Evolutionary conservation across 2,329 filamentous ascomycete species (phyloP), one percentile per base, ranked within the genome.

Genomic region (Fusarium phyllophilum): DNA sequence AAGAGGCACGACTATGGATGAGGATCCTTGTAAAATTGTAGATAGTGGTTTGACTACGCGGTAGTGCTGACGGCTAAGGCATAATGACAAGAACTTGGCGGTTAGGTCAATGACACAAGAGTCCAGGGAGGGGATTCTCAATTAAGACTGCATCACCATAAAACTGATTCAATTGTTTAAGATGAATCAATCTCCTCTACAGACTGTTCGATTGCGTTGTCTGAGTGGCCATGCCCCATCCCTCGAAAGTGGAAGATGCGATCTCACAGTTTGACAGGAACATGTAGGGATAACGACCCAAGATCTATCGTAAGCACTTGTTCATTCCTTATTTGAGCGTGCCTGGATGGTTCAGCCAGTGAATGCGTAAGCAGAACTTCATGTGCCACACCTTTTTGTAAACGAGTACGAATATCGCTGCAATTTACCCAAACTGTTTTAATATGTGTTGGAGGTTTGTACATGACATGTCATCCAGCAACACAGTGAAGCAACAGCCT

Each of bases 391-490:
- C 41, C 13, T 26, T 46, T 46, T 26, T n/a, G 17, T 9, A 29
- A 18, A 29, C 55, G 55, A 57, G 31, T 36, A 34, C 31, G 55
- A 34, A 26, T 22, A 24, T 24, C 17, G 29, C 18, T 6, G 4
- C 10, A 0, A 22, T 17, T 22, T 11, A 24, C 18, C 33, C 17
- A 7, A 26, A 7, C 3, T 9, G 8, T 17, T 14, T 8, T n/a
- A n/a, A n/a, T n/a, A n/a, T n/a, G n/a, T n/a, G 24, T 17, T 17
- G 24, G 3, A 38, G 7, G 10, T 29, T 38, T 13, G 8, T 22
- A 0, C 1, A 1, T 10, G 5, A 29, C 8, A 9, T 18, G 8
- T 10, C 34, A 39, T 11, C 4, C 1, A n/a, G 2, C 8, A n/a
- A 18, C 1, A n/a, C 17, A 13, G 6, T 29, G 20, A 22, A 11